phyloP scores from a whole-genome alignment of 176 grass and related monocot species.

The Rhipidocladum racemiflorum region DNA sequence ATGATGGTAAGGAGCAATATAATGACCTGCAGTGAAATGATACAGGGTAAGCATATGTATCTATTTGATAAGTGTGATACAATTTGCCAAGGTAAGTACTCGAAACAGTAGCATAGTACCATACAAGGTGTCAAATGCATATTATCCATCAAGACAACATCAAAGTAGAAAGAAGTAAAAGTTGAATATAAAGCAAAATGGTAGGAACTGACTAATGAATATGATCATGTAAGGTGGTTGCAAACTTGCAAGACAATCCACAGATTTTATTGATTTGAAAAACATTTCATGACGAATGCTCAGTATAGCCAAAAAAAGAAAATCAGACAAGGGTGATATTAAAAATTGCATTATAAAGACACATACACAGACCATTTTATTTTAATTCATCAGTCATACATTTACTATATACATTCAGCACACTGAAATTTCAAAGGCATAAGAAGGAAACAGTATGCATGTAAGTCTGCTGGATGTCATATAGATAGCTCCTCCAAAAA shows the following conservation, averaged over 20 bases:
- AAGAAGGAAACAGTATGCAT: neutral
- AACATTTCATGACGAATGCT: neutral
- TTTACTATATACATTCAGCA: neutral
- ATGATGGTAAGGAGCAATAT: conserved; percentile 72
- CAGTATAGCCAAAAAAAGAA: neutral
- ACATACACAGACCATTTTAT: neutral
- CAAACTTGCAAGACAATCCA: neutral
- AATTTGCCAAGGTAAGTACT: conserved; percentile 13
- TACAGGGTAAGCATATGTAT: neutral
- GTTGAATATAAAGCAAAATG: neutral
- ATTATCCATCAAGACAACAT: neutral
- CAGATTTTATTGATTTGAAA: neutral
- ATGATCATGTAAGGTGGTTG: neutral
- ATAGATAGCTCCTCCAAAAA: neutral
- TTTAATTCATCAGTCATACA: neutral
- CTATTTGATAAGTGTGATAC: neutral
- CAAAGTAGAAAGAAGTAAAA: neutral
- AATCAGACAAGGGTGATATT: neutral
- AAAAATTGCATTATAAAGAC: neutral
- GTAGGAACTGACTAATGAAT: neutral
- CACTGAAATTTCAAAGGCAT: neutral
- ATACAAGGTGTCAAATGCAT: neutral
- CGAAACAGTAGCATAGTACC: neutral
- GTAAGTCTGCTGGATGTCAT: neutral
- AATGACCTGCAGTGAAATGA: conserved; percentile 51